Base-by-base conservation (phyloP, 2,329 filamentous ascomycete genomes). In the Paraconiothyrium sp. region DNA sequence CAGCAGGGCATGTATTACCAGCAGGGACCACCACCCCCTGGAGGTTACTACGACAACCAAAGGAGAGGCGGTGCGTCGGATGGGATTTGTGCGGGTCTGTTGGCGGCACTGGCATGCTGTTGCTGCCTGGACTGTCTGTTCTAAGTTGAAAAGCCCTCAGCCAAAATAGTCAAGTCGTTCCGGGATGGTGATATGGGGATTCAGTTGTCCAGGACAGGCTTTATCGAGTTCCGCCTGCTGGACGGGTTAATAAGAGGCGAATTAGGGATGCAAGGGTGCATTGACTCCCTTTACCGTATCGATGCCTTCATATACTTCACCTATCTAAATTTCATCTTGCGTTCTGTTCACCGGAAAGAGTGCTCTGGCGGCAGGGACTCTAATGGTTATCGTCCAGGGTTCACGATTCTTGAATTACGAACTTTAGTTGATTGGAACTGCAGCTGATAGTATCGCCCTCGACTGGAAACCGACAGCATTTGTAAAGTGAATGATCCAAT, bases 101-200 rank as follows among this genome's bases (percentile, higher is more conserved):
- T 82, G 62, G 83, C 78, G 10, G 78, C 75, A 58, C 64, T 84
- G 72, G 83, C 83, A 41, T 84, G 82, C 68, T 85, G 83, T 67
- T 85, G 83, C 67, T 85, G 83, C 76, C 78, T 85, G 74, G 83
- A 85, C 65, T 78, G 82, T 62, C 70, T 85, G 69, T 83, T 84
- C 66, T 84, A 81, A 68, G 61, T 3, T n/a, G 22, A 41, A 14
- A 48, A n/a, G 22, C 13, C 3, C 41, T 30, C 16, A 22, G 34
- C 32, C 16, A 14, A 27, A 6, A 8, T 8, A 14, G 8, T 4
- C 6, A 5, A n/a, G 4, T 34, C 4, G 13, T 24, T 13, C 13
- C 3, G 34, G 16, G 30, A 8, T 4, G 22, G 41, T 8, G 2
- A 32, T 14, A 14, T 16, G 52, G 20, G 11, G 39, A 34, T 43